Base-by-base conservation (phyloP, 768 basidiomycete genomes). In the Auriscalpium vulgare region DNA sequence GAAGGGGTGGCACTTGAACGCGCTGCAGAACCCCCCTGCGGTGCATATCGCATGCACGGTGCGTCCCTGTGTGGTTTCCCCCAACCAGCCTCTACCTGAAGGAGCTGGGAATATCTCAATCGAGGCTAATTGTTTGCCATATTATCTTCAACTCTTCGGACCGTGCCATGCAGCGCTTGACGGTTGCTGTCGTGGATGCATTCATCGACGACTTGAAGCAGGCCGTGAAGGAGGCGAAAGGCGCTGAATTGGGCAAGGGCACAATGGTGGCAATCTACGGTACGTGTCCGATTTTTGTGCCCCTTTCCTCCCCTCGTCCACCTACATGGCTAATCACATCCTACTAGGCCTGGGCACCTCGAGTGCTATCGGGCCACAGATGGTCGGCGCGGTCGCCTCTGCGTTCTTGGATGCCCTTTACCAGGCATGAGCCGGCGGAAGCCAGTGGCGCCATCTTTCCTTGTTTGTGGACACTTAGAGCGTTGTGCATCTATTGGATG, bases 1-100 rank as follows among this genome's bases (percentile, higher is more conserved):
- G 67, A 75, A 77, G 43, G 97, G 95, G 2, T 97, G 95, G 93
- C 91, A 95, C 72, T 65, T 99, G 60, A 97, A 92, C 65, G 94
- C 85, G 13, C 68, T 99, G 55, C 79, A 75, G 45, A 76, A 81
- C 10, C 92, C 94, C 1, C 75, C 88, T 10, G 93, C 87, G 9
- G 78, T 97, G 45, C 97, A 99, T 70, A 90, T 98, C 61, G 94
- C 94, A 37, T 88, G 87, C 71, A 99, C 95, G 63, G 92, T 95
- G 64, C 63, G 88, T 63, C 11, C 35, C 35, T 38, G 38, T 43
- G 3, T 52, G 36, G 54, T 51, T 50, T 48, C 57, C 49, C 35
- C 53, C 14, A 36, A 35, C 40, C 53, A 51, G 54, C 50, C 52
- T 14, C 57, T 43, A 7, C 29, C 29, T 29, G 29, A 7, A 29